phyloP scores from a whole-genome alignment of 768 basidiomycete species.

The Termitomyces sp. region DNA sequence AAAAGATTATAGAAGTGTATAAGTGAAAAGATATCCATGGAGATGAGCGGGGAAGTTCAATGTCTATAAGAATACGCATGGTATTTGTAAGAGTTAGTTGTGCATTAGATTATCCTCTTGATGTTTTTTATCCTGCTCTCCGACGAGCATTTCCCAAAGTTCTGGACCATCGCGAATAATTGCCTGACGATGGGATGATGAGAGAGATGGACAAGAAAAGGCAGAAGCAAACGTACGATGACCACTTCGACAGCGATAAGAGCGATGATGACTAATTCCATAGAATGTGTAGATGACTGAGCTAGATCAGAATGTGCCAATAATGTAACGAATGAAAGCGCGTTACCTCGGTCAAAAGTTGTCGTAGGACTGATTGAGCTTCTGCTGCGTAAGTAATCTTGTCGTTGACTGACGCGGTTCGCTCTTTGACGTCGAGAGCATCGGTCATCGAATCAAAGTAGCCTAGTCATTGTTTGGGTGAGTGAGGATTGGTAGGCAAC shows the following conservation, averaged over 20 bases:
- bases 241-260: constrained; percentile 95
- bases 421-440: constrained; percentile 81
- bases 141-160: constrained; percentile 53
- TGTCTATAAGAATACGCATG: not conserved
- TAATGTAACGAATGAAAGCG: not conserved
- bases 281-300: constrained; percentile 82
- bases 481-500: not conserved
- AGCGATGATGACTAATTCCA: constrained; percentile 93
- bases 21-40: not conserved
- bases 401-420: constrained; percentile 80
- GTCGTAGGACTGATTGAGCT: constrained; percentile 84
- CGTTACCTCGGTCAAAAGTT: constrained; percentile 78
- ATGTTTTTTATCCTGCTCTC: constrained; percentile 21
- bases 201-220: not conserved
- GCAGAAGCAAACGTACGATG: constrained; percentile 51
- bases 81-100: not conserved
- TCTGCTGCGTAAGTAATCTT: constrained; percentile 91
- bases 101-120: not conserved
- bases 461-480: constrained; percentile 29
- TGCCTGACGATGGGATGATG: constrained; percentile 35
- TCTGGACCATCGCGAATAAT: constrained; percentile 77
- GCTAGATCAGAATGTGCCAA: constrained; percentile 3
- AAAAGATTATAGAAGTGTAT: too few species aligned
- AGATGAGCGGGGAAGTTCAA: not conserved
- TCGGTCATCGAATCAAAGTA: constrained; percentile 82